Conservation (phyloP, 2,329 filamentous ascomycete genomes). For the Thielaviopsis populi region DNA sequence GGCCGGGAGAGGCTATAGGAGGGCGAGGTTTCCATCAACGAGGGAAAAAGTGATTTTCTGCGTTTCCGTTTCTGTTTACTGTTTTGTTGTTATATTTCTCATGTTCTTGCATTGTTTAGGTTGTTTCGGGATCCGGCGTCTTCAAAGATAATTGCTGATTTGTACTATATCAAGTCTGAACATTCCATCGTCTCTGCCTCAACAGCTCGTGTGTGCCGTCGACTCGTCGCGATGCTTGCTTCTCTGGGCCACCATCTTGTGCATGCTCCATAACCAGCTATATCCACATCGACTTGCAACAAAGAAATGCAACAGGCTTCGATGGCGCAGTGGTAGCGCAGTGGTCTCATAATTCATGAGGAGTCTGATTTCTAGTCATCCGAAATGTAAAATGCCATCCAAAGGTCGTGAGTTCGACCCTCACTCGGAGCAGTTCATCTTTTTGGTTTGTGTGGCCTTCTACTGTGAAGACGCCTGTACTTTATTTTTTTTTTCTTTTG, state of each 20-base stretch:
- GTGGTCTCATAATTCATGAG: conserved; percentile 18
- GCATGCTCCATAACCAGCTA: neutral
- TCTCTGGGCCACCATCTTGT: too few relatives aligned
- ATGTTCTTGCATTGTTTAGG: conserved; percentile 5
- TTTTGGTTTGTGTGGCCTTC: too few relatives aligned
- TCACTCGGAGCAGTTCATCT: conserved; percentile 15
- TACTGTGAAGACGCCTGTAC: too few relatives aligned
- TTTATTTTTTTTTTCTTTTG: conserved; percentile 1
- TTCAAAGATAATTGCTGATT: neutral
- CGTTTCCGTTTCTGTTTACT: neutral
- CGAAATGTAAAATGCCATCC: conserved; percentile 16
- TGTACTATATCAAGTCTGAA: neutral
- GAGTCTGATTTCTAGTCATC: conserved; percentile 16
- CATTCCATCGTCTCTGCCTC: neutral
- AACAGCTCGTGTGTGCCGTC: too few relatives aligned
- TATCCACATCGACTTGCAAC: neutral
- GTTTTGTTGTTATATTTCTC: neutral
- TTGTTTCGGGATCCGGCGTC: conserved; percentile 6
- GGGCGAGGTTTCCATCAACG: neutral
- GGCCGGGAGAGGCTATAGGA: neutral
- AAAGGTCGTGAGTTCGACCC: conserved; percentile 19
- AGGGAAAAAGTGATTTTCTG: neutral
- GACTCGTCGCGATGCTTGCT: too few relatives aligned
- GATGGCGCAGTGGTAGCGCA: conserved; percentile 17
- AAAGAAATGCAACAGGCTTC: conserved; percentile 16